Percentiles rank a stretch among this genome's conserved stretches.
Evolutionary conservation across 441 rosid genomes (phyloP).

Genomic region (Pelargonium australe): DNA sequence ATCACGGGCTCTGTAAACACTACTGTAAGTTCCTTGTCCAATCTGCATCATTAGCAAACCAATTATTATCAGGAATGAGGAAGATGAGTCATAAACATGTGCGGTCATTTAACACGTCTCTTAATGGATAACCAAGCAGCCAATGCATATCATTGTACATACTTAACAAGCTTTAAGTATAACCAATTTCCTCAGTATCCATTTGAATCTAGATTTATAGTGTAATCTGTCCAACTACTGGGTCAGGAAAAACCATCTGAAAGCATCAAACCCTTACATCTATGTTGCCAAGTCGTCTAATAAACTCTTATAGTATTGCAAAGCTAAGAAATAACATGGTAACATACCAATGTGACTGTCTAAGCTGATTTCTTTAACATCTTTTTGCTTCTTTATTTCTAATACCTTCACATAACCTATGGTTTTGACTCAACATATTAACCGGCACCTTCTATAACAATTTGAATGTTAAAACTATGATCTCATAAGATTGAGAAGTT

Average conservation of each 20-base stretch:
- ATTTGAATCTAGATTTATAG: neutral
- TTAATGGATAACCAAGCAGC: neutral
- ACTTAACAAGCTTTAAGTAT: neutral
- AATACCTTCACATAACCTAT: too few relatives aligned
- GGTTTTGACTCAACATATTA: too few relatives aligned
- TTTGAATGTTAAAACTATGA: too few relatives aligned
- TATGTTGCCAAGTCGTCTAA: neutral
- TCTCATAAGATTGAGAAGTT: too few relatives aligned
- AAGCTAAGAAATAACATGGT: too few relatives aligned
- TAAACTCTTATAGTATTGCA: too few relatives aligned
- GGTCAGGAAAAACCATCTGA: neutral
- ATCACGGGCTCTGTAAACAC: slow-evolving; percentile 91
- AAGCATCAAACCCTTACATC: neutral
- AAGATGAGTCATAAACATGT: neutral
- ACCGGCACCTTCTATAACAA: too few relatives aligned
- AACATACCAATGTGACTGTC: too few relatives aligned
- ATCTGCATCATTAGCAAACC: slow-evolving; percentile 48
- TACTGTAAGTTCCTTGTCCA: slow-evolving; percentile 98
- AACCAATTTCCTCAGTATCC: neutral
- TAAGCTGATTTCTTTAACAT: too few relatives aligned
- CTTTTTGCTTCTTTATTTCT: too few relatives aligned
- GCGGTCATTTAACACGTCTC: slow-evolving; percentile 1
- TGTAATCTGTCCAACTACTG: neutral
- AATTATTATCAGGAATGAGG: neutral
- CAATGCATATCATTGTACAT: neutral